These are phyloP conservation scores for Apiospora pterosperma DNA, from an alignment of 2,329 filamentous ascomycete genomes.

Conservation along the genomic window DNA sequence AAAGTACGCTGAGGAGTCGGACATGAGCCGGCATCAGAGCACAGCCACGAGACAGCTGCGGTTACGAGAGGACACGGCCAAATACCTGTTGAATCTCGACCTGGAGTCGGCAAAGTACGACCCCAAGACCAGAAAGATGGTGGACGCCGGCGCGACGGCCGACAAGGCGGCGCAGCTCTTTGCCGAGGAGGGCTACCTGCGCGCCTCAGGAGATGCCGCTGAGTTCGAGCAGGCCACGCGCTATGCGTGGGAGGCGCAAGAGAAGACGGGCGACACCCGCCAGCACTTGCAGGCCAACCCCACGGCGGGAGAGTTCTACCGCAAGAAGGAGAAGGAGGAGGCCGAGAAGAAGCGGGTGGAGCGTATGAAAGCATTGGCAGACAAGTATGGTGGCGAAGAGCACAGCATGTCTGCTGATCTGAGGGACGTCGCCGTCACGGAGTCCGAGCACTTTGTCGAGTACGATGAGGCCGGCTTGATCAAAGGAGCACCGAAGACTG, in stretches of 20 bases:
- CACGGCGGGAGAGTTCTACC: constrained; percentile 81
- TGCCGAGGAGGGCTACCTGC: constrained; percentile 90
- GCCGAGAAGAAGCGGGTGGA: constrained; percentile 65
- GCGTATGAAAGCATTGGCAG: constrained; percentile 66
- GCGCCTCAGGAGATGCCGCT: constrained; percentile 82
- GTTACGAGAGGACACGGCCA: constrained; percentile 93
- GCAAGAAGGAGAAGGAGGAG: constrained; percentile 77
- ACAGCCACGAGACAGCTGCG: constrained; percentile 88
- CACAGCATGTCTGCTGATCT: constrained; percentile 57
- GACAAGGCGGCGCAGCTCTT: constrained; percentile 80
- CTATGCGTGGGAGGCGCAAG: constrained; percentile 95
- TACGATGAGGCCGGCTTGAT: constrained; percentile 88
- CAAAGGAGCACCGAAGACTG: constrained; percentile 77
- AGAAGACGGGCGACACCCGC: constrained; percentile 68
- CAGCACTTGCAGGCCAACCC: constrained; percentile 95
- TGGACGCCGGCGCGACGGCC: constrained; percentile 75
- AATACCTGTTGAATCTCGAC: constrained; percentile 92
- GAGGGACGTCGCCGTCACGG: constrained; percentile 65
- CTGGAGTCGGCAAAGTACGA: constrained; percentile 97
- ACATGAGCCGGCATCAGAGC: constrained; percentile 92
- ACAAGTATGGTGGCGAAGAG: constrained; percentile 77
- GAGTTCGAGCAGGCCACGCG: constrained; percentile 87
- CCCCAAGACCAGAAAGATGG: constrained; percentile 89
- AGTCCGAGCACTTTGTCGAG: constrained; percentile 86
- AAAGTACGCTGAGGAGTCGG: constrained; percentile 89